Evolutionary conservation across 352 stramenopile genomes (phyloP).

Genomic region (Globisporangium viniferum): DNA sequence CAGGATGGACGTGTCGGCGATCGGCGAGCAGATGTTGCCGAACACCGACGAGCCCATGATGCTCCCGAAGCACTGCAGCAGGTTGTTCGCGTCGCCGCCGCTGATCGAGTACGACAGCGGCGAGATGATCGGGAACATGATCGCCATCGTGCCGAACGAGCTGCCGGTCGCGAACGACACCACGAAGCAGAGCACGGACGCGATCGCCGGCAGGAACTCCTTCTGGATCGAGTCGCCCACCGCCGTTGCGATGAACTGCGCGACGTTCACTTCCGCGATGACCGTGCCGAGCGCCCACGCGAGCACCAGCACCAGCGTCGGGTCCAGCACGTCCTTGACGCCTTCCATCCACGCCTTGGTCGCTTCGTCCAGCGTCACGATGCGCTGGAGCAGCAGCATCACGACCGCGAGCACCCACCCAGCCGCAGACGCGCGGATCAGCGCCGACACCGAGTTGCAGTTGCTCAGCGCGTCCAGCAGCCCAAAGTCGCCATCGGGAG

Average conservation of each 20-base stretch:
- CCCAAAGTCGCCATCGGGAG: conserved; percentile 45
- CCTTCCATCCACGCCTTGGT: conserved; percentile 90
- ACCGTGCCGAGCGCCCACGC: conserved; percentile 87
- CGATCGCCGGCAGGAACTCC: conserved; percentile 78
- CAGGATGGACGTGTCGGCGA: conserved; percentile 92
- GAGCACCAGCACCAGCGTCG: conserved; percentile 86
- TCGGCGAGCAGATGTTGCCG: conserved; percentile 89
- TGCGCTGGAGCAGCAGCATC: conserved; percentile 72
- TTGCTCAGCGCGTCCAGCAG: conserved; percentile 74
- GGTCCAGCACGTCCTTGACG: conserved; percentile 90
- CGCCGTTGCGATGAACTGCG: conserved; percentile 77
- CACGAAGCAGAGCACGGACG: conserved; percentile 82
- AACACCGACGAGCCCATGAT: conserved; percentile 87
- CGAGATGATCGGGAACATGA: conserved; percentile 91
- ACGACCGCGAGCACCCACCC: conserved; percentile 72
- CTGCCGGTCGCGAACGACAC: conserved; percentile 91
- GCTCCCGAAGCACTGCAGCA: conserved; percentile 85
- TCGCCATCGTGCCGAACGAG: conserved; percentile 90
- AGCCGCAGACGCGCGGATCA: conserved; percentile 75
- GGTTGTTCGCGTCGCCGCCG: conserved; percentile 70
- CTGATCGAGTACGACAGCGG: conserved; percentile 84
- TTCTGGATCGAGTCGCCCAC: conserved; percentile 71
- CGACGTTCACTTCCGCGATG: conserved; percentile 84
- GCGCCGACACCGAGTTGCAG: conserved; percentile 71
- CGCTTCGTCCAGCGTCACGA: conserved; percentile 84